Percentiles rank a stretch among this genome's conserved stretches.
phyloP scores from a whole-genome alignment of 164 flowering plant genomes.

The Vitis cinerea region DNA sequence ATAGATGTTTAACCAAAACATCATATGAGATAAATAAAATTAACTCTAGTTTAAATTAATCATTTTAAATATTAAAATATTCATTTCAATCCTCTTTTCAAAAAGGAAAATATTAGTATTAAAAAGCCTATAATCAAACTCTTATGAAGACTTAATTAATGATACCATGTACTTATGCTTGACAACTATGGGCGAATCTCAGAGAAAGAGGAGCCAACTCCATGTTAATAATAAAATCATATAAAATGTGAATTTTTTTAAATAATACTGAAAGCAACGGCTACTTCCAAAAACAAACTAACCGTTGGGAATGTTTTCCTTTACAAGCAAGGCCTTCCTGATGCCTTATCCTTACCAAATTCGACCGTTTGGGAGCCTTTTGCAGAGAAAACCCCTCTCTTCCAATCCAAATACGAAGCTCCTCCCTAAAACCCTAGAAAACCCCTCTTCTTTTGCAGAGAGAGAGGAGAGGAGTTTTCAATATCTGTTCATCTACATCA shows the following conservation, averaged over 20 bases:
- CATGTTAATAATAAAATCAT: neutral
- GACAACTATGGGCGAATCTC: neutral
- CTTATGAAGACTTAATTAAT: too few relatives aligned
- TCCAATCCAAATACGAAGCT: neutral
- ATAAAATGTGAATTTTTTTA: too few relatives aligned
- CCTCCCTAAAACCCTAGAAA: conserved; percentile 3
- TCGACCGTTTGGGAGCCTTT: conserved; percentile 32
- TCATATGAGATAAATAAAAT: too few relatives aligned
- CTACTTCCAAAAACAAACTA: conserved; percentile 14
- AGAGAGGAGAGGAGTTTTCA: neutral
- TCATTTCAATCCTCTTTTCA: too few relatives aligned
- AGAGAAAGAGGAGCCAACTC: neutral
- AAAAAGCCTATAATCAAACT: too few relatives aligned
- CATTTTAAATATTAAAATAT: too few relatives aligned
- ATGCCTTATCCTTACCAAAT: conserved; percentile 6
- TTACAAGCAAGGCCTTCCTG: neutral
- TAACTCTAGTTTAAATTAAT: too few relatives aligned
- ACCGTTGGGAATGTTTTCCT: conserved; percentile 18
- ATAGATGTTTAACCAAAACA: too few relatives aligned
- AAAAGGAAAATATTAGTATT: too few relatives aligned
- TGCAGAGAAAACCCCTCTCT: neutral
- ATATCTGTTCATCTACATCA: too few relatives aligned
- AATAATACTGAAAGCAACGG: conserved; percentile 13
- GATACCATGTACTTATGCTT: too few relatives aligned
- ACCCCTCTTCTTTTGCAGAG: conserved; percentile 14